Evolutionary conservation across 2,329 filamentous ascomycete genomes (phyloP).

Genomic region (Davidsoniella virescens): DNA sequence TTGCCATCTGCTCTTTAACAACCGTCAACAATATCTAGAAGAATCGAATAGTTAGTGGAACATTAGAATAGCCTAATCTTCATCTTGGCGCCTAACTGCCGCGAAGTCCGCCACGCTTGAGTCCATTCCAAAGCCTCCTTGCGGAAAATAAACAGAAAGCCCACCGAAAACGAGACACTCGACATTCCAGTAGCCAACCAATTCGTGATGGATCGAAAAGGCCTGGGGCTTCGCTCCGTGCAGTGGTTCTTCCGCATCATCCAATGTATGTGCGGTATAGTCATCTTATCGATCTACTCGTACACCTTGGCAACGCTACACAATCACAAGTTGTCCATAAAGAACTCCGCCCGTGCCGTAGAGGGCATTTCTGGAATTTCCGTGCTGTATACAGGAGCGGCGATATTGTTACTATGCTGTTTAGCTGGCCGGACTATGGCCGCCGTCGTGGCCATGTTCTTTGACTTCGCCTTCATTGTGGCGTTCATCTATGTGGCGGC

Average conservation of each 20-base stretch:
- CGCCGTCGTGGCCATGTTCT: slow-evolving; percentile 53
- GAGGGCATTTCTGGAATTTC: slow-evolving; percentile 62
- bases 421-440: slow-evolving; percentile 60
- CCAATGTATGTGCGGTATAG: slow-evolving; percentile 53
- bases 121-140: not conserved
- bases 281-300: slow-evolving; percentile 64
- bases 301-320: slow-evolving; percentile 68
- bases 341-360: slow-evolving; percentile 53
- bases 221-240: slow-evolving; percentile 38
- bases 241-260: slow-evolving; percentile 60
- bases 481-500: slow-evolving; percentile 70
- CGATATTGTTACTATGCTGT: slow-evolving; percentile 61
- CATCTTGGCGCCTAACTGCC: not conserved
- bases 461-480: slow-evolving; percentile 62
- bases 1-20: no score
- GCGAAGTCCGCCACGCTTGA: not conserved
- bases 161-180: not conserved
- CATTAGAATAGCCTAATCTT: not conserved
- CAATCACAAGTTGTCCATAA: slow-evolving; percentile 47
- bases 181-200: not conserved
- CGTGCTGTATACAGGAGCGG: slow-evolving; percentile 56
- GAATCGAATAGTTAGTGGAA: no score
- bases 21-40: no score
- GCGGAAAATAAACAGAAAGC: not conserved
- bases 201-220: slow-evolving; percentile 5